A percentile compares a stretch with the other conserved stretches of the same genome.
Evolutionary conservation across 2,329 filamentous ascomycete genomes (phyloP).

Genomic region (Alternaria incomplexa): DNA sequence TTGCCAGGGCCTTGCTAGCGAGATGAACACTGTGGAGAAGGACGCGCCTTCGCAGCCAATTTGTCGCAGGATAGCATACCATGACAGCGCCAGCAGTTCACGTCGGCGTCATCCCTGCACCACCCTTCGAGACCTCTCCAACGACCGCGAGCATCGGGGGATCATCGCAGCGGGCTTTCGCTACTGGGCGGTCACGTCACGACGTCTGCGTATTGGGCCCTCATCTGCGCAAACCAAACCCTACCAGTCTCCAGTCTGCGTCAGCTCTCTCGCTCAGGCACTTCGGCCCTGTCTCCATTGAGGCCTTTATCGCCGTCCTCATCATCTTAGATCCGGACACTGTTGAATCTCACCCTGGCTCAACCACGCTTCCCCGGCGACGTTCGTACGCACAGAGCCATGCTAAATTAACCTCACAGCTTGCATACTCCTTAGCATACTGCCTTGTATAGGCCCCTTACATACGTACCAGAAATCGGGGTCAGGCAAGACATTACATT

Average conservation of each 20-base stretch:
- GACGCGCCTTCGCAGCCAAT: conserved; percentile 38
- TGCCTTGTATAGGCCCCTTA: conserved; percentile 22
- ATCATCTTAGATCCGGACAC: conserved; percentile 32
- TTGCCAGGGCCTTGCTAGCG: conserved; percentile 38
- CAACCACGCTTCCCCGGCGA: conserved; percentile 33
- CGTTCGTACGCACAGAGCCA: conserved; percentile 39
- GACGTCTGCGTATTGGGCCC: conserved; percentile 7
- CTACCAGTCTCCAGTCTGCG: conserved; percentile 14
- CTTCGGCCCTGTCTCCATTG: conserved; percentile 32
- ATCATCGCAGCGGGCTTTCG: conserved; percentile 15
- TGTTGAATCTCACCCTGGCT: conserved; percentile 29
- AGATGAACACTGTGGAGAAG: conserved; percentile 49
- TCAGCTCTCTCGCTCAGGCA: conserved; percentile 30
- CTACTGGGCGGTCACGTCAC: conserved; percentile 13
- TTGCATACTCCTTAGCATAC: conserved; percentile 23
- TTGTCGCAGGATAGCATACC: conserved; percentile 36
- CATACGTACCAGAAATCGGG: conserved; percentile 12
- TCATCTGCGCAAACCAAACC: conserved; percentile 18
- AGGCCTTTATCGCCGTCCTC: conserved; percentile 22
- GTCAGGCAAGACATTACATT: conserved; percentile 9
- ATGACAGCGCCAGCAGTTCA: conserved; percentile 27
- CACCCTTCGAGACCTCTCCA: conserved; percentile 11
- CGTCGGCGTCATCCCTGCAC: conserved; percentile 31
- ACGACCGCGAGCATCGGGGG: conserved; percentile 9
- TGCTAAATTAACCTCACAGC: conserved; percentile 33